Evolutionary conservation across 1,139 yeast genomes (phyloP), one percentile per base, ranked within the genome.

Genomic region (Chernovozyma aurita): DNA sequence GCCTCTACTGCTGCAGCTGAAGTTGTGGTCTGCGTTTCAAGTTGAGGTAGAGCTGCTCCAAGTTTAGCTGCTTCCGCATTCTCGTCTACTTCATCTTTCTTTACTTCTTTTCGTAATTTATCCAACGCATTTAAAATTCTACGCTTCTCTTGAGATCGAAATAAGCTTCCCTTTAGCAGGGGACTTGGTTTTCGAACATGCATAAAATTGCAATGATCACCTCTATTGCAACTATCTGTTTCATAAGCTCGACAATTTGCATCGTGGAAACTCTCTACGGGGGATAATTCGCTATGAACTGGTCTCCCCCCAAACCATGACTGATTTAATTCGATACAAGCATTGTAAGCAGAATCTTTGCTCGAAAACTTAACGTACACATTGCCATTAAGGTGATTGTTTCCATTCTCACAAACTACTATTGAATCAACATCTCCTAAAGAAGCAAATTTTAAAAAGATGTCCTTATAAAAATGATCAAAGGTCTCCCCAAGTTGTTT

Each of bases 291-390:
- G 51, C 90, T 79, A 55, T 81, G 85, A 0, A 90, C 79, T 0
- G 97, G 97, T 40, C 80, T 63, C 7, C 78, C 80, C 38, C 78
- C 78, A 53, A 78, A 90, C 97, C 97, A 90, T 41, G 94, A 75
- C 32, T 78, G 74, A 53, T 85, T 85, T 49, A 88, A 73, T 34
- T 62, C 65, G 32, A 73, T 71, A 32, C 75, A 70, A 0, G 90
- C 92, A 34, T 57, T 59, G 31, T 65, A 65, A 0, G 97, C 96
- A 31, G 73, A 76, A 9, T 69, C 72, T 28, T 70, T 72, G 27
- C 66, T 59, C 31, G 61, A 56, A 55, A 78, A 88, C 40, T 75
- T 70, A 14, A 84, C 78, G 54, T 86, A 86, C 0, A 87, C 95
- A 53, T 87, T 87, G 1, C 97, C 97, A 46, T 78, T 80, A 43